These are phyloP conservation scores for Plasmodium gaboni DNA, from an alignment of 169 alveolate genomes.

Conservation along the genomic window DNA sequence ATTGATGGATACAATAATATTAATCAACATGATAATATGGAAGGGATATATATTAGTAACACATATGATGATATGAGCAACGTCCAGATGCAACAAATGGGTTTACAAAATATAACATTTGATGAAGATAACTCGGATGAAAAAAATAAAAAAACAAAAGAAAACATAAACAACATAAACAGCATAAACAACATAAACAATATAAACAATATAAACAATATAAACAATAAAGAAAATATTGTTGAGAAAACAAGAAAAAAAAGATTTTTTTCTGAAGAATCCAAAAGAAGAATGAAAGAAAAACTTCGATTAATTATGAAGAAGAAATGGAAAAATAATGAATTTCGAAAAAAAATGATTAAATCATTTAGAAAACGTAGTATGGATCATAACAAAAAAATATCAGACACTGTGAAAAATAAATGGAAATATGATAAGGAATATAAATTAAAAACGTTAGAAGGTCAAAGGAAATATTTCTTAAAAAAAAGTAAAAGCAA, in stretches of 20 bases:
- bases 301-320: slow-evolving; percentile 44
- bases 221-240: background rate
- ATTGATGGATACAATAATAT: no score
- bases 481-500: slow-evolving; percentile 27
- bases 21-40: no score
- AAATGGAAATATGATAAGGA: slow-evolving; percentile 69
- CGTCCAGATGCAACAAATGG: no score
- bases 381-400: slow-evolving; percentile 58
- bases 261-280: slow-evolving; percentile 36
- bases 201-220: background rate
- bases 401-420: slow-evolving; percentile 64
- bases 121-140: no score
- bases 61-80: no score
- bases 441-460: slow-evolving; percentile 63
- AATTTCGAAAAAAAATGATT: slow-evolving; percentile 71
- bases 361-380: slow-evolving; percentile 57
- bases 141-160: no score
- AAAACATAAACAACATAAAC: no score
- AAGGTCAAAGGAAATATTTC: slow-evolving; percentile 71
- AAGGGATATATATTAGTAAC: no score
- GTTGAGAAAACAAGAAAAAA: slow-evolving; percentile 1
- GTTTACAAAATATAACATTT: no score
- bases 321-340: slow-evolving; percentile 57
- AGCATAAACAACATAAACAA: background rate
- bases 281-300: slow-evolving; percentile 53